phyloP scores from a whole-genome alignment of 2,329 filamentous ascomycete species.

The Macrophomina pseudophaseolina region DNA sequence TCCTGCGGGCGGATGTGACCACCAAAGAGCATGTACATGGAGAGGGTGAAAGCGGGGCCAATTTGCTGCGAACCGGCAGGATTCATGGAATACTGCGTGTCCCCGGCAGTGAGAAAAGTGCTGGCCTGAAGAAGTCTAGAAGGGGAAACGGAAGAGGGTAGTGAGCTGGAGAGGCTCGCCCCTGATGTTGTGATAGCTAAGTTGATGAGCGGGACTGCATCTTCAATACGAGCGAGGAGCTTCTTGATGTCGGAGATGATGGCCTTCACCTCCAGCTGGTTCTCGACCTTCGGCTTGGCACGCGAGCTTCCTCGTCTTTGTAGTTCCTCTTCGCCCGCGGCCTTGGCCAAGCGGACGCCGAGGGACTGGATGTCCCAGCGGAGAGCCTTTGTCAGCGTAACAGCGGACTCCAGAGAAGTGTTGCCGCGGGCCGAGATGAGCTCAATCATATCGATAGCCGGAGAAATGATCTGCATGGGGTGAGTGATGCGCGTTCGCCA shows the following conservation, averaged over 20 bases:
- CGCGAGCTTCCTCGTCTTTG: slow-evolving; percentile 50
- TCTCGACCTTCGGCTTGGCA: slow-evolving; percentile 59
- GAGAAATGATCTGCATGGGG: slow-evolving; percentile 73
- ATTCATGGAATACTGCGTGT: slow-evolving; percentile 76
- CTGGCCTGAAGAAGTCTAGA: slow-evolving; percentile 91
- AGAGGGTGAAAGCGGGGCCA: slow-evolving; percentile 83
- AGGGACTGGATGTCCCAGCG: slow-evolving; percentile 82
- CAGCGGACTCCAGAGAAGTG: slow-evolving; percentile 81
- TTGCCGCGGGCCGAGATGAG: slow-evolving; percentile 81
- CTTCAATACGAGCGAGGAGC: slow-evolving; percentile 80
- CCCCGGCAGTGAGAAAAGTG: slow-evolving; percentile 84
- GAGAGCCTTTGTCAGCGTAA: slow-evolving; percentile 80
- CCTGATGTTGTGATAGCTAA: slow-evolving; percentile 94
- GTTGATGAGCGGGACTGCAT: slow-evolving; percentile 89
- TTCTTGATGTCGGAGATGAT: slow-evolving; percentile 78
- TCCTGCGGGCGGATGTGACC: slow-evolving; percentile 69
- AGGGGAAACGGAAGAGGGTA: slow-evolving; percentile 84
- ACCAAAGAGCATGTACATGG: slow-evolving; percentile 92
- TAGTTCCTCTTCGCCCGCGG: slow-evolving; percentile 67
- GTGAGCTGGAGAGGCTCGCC: slow-evolving; percentile 78
- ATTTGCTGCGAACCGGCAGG: slow-evolving; percentile 74
- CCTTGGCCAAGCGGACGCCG: slow-evolving; percentile 74
- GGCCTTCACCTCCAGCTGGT: slow-evolving; percentile 67
- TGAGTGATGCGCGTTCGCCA: not conserved
- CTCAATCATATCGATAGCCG: slow-evolving; percentile 90